Conservation (phyloP, 1,284 basidiomycete genomes). For the Malassezia sp. region DNA sequence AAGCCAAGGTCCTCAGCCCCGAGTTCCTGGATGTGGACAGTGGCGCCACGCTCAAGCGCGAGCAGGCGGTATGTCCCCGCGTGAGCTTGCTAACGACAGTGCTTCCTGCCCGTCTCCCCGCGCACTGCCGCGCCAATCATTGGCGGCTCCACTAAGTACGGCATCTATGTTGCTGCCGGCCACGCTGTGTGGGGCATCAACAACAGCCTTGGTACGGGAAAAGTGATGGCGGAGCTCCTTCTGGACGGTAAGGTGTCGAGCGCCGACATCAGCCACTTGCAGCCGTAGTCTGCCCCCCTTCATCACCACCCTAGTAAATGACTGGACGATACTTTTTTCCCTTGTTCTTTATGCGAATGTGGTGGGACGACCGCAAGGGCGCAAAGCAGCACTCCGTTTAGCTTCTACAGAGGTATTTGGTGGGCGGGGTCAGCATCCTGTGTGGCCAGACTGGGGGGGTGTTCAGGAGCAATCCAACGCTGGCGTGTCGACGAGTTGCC, state of each 20-base stretch:
- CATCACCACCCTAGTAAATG: too few species aligned
- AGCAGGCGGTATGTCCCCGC: conserved; percentile 47
- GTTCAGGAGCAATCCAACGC: too few species aligned
- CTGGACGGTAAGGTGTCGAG: conserved; percentile 50
- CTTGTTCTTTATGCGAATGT: too few species aligned
- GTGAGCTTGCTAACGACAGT: conserved; percentile 24
- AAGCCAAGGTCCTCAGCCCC: conserved; percentile 50
- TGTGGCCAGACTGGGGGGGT: too few species aligned
- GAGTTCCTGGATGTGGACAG: conserved; percentile 46
- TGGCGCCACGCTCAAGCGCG: conserved; percentile 44
- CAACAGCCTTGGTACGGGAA: conserved; percentile 51
- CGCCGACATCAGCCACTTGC: conserved; percentile 51
- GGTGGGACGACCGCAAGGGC: too few species aligned
- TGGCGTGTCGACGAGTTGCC: too few species aligned
- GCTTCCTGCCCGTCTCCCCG: conserved; percentile 53
- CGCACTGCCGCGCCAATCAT: conserved; percentile 51
- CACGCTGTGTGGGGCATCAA: conserved; percentile 51
- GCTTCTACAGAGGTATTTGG: too few species aligned
- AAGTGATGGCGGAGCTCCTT: conserved; percentile 52
- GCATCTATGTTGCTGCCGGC: conserved; percentile 50
- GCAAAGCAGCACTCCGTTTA: too few species aligned
- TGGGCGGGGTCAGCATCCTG: too few species aligned
- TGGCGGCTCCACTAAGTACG: conserved; percentile 48
- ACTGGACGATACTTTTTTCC: too few species aligned
- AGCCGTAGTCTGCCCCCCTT: conserved; percentile 44